These are phyloP conservation scores for Boletus bicolor DNA, from an alignment of 768 basidiomycete species.

Conservation along the genomic window DNA sequence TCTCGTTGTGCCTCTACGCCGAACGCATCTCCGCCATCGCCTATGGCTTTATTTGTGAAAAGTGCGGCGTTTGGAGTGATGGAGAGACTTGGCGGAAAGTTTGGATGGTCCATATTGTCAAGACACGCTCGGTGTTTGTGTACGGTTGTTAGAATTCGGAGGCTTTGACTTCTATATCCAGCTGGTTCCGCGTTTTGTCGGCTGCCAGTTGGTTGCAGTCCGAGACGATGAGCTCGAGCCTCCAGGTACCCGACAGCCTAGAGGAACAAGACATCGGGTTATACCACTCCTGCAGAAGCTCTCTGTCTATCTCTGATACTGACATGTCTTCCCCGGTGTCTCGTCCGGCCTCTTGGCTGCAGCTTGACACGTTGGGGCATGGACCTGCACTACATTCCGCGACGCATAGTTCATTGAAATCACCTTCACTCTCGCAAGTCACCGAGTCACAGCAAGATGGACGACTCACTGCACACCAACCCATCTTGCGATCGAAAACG, in stretches of 20 bases:
- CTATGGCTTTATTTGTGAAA: background rate
- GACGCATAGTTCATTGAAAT: slow-evolving; percentile 23
- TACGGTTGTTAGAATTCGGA: slow-evolving; percentile 10
- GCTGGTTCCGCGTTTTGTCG: background rate
- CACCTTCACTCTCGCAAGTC: slow-evolving; percentile 35
- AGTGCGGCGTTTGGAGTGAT: slow-evolving; percentile 33
- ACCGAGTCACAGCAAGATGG: slow-evolving; percentile 15
- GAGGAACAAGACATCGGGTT: slow-evolving; percentile 32
- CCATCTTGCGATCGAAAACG: slow-evolving; percentile 45
- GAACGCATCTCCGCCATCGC: slow-evolving; percentile 18
- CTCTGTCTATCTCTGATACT: slow-evolving; percentile 22
- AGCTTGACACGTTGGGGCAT: slow-evolving; percentile 1
- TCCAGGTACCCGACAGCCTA: slow-evolving; percentile 10
- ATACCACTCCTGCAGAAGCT: slow-evolving; percentile 24
- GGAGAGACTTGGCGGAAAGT: slow-evolving; percentile 44
- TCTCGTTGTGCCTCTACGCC: slow-evolving; percentile 42
- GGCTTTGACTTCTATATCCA: background rate
- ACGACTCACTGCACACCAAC: slow-evolving; percentile 16
- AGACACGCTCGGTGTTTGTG: slow-evolving; percentile 1
- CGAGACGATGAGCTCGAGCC: slow-evolving; percentile 7
- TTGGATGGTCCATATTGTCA: slow-evolving; percentile 28
- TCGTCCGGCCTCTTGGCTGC: slow-evolving; percentile 15
- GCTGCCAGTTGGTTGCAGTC: background rate
- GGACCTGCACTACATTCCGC: background rate
- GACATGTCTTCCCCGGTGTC: slow-evolving; percentile 23